Evolutionary conservation across 1,284 basidiomycete genomes (phyloP).

Genomic region (Thelephora terrestris): DNA sequence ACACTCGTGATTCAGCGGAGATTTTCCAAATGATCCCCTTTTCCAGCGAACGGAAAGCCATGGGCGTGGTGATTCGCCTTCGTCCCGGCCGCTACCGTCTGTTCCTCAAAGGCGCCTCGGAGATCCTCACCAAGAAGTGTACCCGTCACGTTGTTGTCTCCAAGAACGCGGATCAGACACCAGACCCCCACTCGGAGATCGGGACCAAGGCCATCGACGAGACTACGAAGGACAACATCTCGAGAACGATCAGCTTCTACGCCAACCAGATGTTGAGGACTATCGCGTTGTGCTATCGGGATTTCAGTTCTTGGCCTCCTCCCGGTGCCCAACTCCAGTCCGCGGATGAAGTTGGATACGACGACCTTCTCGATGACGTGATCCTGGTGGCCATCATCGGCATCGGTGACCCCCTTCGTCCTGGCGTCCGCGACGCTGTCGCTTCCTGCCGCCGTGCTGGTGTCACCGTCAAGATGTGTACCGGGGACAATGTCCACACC

Average conservation of each 20-base stretch:
- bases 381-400: conserved; percentile 85
- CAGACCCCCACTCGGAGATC: conserved; percentile 28
- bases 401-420: conserved; percentile 93
- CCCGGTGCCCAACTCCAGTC: conserved; percentile 30
- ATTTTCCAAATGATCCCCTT: conserved; percentile 92
- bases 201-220: conserved; percentile 55
- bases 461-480: conserved; percentile 98
- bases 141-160: conserved; percentile 62
- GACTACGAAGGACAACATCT: conserved; percentile 69
- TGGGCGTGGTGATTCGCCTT: conserved; percentile 82
- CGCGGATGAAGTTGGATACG: conserved; percentile 63
- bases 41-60: conserved; percentile 90
- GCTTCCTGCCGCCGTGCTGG: conserved; percentile 80
- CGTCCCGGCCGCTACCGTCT: conserved; percentile 45
- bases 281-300: conserved; percentile 87
- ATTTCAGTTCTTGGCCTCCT: conserved; percentile 86
- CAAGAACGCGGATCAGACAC: conserved; percentile 19
- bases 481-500: conserved; percentile 94
- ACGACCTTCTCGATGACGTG: conserved; percentile 64
- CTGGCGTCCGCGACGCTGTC: conserved; percentile 85
- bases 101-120: conserved; percentile 89
- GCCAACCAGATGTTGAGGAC: conserved; percentile 93
- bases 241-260: conserved; percentile 91
- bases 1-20: conserved; percentile 55
- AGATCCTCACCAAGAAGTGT: conserved; percentile 81